Evolutionary conservation across 371 early-diverging fungal species (phyloP).

Genomic region (Smittium mucronatum): DNA sequence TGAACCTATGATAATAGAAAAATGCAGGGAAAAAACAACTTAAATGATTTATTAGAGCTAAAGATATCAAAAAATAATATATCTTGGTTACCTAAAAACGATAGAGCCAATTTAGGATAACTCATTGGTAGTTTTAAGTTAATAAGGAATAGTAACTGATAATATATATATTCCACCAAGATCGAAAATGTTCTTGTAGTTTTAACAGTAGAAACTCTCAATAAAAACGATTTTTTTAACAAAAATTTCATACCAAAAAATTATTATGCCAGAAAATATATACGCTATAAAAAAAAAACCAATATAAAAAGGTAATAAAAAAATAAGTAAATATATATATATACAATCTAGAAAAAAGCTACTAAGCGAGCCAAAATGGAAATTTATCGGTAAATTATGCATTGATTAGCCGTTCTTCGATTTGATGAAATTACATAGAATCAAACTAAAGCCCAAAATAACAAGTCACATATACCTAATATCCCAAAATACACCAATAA

Average conservation of each 20-base stretch:
- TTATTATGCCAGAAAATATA: background rate
- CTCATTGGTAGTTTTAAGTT: background rate
- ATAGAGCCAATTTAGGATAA: background rate
- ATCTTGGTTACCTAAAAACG: background rate
- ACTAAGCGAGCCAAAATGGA: background rate
- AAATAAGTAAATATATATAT: background rate
- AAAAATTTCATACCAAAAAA: background rate
- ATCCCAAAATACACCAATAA: conserved; percentile 1
- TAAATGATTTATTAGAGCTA: background rate
- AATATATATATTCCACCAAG: background rate
- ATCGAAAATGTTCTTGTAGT: background rate
- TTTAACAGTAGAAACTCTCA: background rate
- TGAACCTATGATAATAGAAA: background rate
- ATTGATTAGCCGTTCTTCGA: background rate
- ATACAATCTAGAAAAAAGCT: background rate
- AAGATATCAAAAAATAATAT: background rate
- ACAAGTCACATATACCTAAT: background rate
- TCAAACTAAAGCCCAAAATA: conserved; percentile 6
- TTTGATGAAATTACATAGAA: background rate
- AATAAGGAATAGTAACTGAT: background rate
- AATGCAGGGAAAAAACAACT: background rate
- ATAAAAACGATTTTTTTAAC: background rate
- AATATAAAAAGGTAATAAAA: too few species aligned
- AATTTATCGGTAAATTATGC: background rate
- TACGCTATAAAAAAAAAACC: background rate